phyloP scores from a whole-genome alignment of 2,329 filamentous ascomycete species.

The Paracoccidioides brasiliensis region DNA sequence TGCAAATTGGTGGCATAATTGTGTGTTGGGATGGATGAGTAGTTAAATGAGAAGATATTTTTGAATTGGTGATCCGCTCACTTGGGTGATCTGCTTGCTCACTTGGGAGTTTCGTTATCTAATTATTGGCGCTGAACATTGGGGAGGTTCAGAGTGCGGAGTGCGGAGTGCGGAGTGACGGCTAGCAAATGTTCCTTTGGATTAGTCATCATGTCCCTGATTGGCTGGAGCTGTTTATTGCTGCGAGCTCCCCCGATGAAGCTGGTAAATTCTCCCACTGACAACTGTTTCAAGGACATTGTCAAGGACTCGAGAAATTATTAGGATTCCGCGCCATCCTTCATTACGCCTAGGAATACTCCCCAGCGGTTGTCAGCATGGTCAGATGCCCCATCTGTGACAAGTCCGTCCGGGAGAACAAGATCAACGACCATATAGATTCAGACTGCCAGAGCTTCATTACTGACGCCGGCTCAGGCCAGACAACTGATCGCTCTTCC shows the following conservation, averaged over 20 bases:
- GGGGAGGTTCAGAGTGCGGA: neutral
- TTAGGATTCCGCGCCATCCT: too few species aligned
- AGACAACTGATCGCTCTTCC: conserved; percentile 25
- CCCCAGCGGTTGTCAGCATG: conserved; percentile 18
- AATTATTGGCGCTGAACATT: neutral
- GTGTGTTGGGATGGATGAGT: too few species aligned
- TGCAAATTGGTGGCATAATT: too few species aligned
- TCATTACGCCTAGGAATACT: too few species aligned
- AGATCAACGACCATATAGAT: conserved; percentile 88
- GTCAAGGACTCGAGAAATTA: too few species aligned
- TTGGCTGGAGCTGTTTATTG: neutral
- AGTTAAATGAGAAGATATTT: too few species aligned
- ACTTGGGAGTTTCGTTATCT: too few species aligned
- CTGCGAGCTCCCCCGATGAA: neutral
- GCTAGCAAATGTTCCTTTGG: neutral
- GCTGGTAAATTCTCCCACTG: too few species aligned
- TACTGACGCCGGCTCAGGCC: conserved; percentile 32
- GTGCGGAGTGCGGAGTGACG: neutral
- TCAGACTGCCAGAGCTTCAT: conserved; percentile 61
- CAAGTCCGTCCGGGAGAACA: conserved; percentile 53
- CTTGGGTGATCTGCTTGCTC: too few species aligned
- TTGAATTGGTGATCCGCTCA: too few species aligned
- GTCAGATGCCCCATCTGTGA: conserved; percentile 69
- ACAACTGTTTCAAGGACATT: too few species aligned
- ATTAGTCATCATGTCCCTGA: neutral